Conservation (phyloP, 2,329 filamentous ascomycete genomes). For the Chrysoporthe puriensis region DNA sequence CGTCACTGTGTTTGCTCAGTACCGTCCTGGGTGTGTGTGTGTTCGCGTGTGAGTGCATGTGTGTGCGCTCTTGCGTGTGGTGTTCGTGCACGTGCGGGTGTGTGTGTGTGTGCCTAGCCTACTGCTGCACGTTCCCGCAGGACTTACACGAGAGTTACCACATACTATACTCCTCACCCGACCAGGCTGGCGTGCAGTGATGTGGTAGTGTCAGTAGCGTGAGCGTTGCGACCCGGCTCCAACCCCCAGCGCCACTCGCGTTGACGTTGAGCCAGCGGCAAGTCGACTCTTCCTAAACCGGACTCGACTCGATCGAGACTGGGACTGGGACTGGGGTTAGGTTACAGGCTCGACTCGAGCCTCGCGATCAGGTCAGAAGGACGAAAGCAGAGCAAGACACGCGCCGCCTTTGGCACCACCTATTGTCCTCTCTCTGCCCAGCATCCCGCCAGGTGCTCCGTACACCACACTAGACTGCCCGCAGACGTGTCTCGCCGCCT, state of each 20-base stretch:
- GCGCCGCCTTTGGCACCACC: not conserved
- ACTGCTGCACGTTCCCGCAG: too few species aligned
- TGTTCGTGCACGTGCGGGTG: too few species aligned
- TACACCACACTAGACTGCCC: not conserved
- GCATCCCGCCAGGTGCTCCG: not conserved
- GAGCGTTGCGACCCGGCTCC: conserved; percentile 1
- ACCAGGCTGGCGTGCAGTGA: not conserved
- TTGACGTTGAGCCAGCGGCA: conserved; percentile 7
- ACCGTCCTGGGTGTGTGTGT: too few species aligned
- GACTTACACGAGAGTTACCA: not conserved
- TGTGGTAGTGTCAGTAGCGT: not conserved
- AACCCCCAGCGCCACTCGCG: conserved; percentile 10
- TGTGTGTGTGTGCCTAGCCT: too few species aligned
- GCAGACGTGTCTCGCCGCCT: conserved; percentile 10
- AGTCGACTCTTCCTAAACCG: conserved; percentile 5
- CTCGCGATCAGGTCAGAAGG: not conserved
- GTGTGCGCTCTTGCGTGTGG: too few species aligned
- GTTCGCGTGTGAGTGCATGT: too few species aligned
- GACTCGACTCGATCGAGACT: not conserved
- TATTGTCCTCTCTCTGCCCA: not conserved
- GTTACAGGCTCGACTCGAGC: not conserved
- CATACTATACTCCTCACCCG: not conserved
- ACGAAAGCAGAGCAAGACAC: conserved; percentile 5
- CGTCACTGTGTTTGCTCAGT: too few species aligned
- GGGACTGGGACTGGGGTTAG: not conserved